Conservation (phyloP, 306 rosid species). For the Trifolium pratense region DNA sequence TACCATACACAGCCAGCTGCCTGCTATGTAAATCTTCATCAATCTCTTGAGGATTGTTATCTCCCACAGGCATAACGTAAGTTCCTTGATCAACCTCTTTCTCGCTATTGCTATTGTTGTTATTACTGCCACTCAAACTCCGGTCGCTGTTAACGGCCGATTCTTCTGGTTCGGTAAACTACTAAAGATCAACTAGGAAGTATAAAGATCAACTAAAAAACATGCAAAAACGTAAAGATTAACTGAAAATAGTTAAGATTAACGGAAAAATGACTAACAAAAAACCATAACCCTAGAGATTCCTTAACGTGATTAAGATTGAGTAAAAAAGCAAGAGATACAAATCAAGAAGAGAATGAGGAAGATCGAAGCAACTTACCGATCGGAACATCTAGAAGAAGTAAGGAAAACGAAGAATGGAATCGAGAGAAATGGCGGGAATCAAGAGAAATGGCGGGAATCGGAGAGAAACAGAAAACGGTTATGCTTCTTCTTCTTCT, state of each 20-base stretch:
- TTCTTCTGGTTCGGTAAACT: constrained; percentile 54
- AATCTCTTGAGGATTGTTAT: constrained; percentile 58
- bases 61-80: constrained; percentile 64
- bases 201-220: constrained; percentile 70
- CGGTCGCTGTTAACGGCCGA: constrained; percentile 52
- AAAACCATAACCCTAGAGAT: constrained; percentile 62
- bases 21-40: constrained; percentile 99
- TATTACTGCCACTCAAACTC: constrained; percentile 33
- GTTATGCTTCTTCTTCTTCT: too few species aligned
- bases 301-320: too few species aligned
- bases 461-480: too few species aligned
- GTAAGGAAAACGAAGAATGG: too few species aligned
- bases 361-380: too few species aligned
- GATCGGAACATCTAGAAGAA: too few species aligned
- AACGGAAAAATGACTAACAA: constrained; percentile 57
- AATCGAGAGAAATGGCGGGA: too few species aligned
- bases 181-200: constrained; percentile 76
- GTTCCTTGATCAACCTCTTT: background rate
- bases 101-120: constrained; percentile 37
- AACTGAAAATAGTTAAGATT: constrained; percentile 41
- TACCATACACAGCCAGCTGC: constrained; percentile 94
- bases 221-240: too few species aligned
- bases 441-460: too few species aligned
- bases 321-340: too few species aligned
- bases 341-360: too few species aligned